Base-by-base conservation (phyloP, 2,329 filamentous ascomycete species). In the Neonectria ditissima region DNA sequence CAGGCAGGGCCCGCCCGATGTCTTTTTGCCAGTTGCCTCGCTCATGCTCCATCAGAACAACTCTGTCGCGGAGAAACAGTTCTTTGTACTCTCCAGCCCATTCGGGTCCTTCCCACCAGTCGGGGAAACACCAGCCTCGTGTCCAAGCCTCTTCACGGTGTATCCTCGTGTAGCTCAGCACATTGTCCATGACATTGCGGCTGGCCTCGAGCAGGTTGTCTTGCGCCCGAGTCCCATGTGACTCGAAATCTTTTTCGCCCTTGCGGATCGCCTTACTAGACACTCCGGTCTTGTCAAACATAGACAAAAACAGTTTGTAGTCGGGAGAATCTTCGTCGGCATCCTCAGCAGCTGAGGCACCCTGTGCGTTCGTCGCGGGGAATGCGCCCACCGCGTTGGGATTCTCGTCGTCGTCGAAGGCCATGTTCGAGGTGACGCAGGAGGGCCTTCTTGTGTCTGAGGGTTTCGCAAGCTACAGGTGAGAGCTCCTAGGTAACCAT, bases 171-270 rank as follows among this genome's bases (percentile, higher is more conserved):
- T 91, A 91, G 55, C 89, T 86, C 59, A 98, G 85, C 2, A 95
- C 94, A 71, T 93, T 90, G 78, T 97, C 92, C 91, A 99, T 96
- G 20, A 94, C 95, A 70, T 87, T 85, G 58, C 95, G 89, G 66
- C 93, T 97, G 50, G 92, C 87, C 74, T 93, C 91, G 55, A 99
- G 89, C 9, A 91, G 87, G 60, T 87, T 85, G 68, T 91, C 89
- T 79, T 99, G 96, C 32, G 92, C 88, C 32, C 88, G 87, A 2
- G 96, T 98, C 51, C 92, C 92, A 79, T 98, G 94, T 28, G 92
- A 90, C 80, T 98, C 96, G 77, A 97, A 99, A 81, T 99, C 96
- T 79, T 99, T 99, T 77, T 97, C 94, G 65, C 96, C 96, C 67
- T 94, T 93, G 69, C 95, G 94, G 37, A 97, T 93, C 11, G 94